Evolutionary conservation across 306 rosid genomes (phyloP).

Genomic region (Fragaria nilgerrensis): DNA sequence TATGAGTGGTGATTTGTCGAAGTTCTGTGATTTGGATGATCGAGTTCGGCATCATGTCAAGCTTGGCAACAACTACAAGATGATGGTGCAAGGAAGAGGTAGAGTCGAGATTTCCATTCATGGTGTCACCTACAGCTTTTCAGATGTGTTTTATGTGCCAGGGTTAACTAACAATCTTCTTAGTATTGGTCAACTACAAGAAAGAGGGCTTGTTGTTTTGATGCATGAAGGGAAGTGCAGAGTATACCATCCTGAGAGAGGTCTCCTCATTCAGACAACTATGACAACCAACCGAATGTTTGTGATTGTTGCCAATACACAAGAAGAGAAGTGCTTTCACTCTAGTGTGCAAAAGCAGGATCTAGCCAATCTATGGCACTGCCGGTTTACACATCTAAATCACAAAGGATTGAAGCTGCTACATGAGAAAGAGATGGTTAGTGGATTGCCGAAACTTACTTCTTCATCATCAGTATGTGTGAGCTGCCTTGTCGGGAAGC

Average conservation of each 20-base stretch:
- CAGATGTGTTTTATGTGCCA: not conserved
- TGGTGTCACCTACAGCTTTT: not conserved
- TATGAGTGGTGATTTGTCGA: not conserved
- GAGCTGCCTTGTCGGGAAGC: not conserved
- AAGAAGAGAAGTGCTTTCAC: no score
- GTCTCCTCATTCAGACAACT: not conserved
- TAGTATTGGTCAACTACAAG: not conserved
- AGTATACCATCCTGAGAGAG: not conserved
- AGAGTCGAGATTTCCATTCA: not conserved
- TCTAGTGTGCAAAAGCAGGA: no score
- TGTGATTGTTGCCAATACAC: no score
- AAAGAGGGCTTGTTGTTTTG: not conserved
- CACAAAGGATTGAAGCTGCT: no score
- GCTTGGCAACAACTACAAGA: not conserved
- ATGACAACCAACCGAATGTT: not conserved
- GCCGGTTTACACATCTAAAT: no score
- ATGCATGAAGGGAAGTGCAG: not conserved
- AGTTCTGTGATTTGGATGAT: not conserved
- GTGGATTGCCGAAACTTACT: no score
- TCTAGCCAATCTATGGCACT: no score
- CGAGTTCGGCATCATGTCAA: not conserved
- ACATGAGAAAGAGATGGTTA: no score
- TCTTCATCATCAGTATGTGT: no score
- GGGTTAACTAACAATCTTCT: not conserved
- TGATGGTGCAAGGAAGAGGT: not conserved